phyloP scores from a whole-genome alignment of 176 grass and related monocot genomes.

The Carex myosuroides region DNA sequence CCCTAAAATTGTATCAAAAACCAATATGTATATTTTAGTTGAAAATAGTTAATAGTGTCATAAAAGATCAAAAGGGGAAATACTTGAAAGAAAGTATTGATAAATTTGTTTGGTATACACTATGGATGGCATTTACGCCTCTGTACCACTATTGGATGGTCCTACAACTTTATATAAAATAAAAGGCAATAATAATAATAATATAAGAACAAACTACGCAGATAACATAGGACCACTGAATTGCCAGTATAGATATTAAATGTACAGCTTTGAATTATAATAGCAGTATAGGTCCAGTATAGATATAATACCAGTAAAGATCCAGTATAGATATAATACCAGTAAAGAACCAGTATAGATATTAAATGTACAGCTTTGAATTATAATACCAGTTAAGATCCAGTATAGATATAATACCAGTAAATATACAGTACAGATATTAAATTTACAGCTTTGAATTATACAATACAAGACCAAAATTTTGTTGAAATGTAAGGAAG shows the following conservation, averaged over 20 bases:
- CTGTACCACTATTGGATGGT: neutral
- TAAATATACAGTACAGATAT: too few relatives aligned
- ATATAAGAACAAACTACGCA: neutral
- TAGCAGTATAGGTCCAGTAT: neutral
- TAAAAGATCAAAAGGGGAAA: neutral
- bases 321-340: neutral
- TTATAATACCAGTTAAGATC: neutral
- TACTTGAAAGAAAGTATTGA: neutral
- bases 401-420: neutral
- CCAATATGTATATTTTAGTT: neutral
- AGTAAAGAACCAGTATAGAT: too few relatives aligned
- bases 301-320: neutral
- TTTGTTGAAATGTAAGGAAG: neutral
- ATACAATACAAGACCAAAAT: neutral
- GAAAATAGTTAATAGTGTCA: neutral
- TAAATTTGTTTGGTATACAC: neutral
- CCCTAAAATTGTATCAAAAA: slow-evolving; percentile 36
- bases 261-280: neutral
- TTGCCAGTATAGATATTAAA: neutral
- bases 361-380: neutral
- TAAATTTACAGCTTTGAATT: neutral
- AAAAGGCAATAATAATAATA: neutral
- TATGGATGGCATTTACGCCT: neutral
- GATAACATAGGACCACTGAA: neutral
- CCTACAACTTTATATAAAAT: neutral